phyloP scores from a whole-genome alignment of 2,329 filamentous ascomycete genomes.

The Aspergillus piperis region DNA sequence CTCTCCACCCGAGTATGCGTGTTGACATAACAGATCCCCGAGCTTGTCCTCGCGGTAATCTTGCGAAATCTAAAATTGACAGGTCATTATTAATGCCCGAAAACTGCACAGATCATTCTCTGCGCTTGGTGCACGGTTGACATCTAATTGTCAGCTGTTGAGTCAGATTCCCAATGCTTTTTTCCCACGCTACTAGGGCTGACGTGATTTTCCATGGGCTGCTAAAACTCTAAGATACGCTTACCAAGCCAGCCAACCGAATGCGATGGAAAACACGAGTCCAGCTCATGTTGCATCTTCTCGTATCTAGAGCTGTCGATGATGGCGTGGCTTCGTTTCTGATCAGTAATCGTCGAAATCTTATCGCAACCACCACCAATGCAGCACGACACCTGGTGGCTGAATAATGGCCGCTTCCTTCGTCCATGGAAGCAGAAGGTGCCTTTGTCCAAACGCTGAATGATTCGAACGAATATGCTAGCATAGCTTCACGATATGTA shows the following conservation, averaged over 20 bases:
- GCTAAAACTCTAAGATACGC: neutral
- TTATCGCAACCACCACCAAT: neutral
- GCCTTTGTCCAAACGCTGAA: neutral
- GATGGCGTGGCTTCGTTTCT: neutral
- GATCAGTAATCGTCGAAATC: neutral
- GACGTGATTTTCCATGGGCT: no score
- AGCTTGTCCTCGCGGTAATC: no score
- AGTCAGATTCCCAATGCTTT: no score
- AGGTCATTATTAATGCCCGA: no score
- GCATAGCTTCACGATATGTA: neutral
- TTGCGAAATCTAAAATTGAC: no score
- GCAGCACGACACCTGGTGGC: neutral
- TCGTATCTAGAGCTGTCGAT: neutral
- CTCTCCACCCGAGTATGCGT: no score
- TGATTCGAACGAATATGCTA: neutral
- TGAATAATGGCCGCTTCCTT: neutral
- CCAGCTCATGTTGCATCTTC: neutral
- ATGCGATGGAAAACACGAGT: neutral
- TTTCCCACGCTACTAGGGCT: no score
- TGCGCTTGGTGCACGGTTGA: no score
- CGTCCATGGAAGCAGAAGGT: neutral
- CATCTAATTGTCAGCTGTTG: no score
- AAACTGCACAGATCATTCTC: no score
- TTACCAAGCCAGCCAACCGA: neutral
- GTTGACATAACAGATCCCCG: no score